phyloP scores from a whole-genome alignment of 169 alveolate species.

The Cryptosporidium bovis region DNA sequence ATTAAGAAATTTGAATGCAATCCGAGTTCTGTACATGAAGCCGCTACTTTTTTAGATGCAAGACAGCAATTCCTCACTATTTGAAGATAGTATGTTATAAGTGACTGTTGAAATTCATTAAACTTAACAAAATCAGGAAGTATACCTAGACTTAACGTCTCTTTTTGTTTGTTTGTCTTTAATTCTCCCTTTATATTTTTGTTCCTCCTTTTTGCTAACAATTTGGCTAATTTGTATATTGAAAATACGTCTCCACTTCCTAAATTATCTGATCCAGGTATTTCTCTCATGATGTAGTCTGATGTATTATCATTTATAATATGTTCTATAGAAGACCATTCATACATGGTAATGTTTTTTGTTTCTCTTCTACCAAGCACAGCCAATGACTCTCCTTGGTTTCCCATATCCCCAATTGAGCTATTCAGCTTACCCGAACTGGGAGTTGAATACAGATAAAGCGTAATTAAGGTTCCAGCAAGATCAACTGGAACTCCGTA shows the following conservation, averaged over 20 bases:
- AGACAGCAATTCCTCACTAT: conserved; percentile 57
- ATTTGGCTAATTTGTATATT: conserved; percentile 38
- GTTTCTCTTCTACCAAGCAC: conserved; percentile 4
- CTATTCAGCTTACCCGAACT: conserved; percentile 16
- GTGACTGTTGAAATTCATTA: conserved; percentile 32
- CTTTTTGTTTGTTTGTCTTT: not conserved
- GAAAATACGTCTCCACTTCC: conserved; percentile 65
- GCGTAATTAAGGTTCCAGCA: conserved; percentile 48
- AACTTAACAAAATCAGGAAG: conserved; percentile 67
- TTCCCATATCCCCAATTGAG: conserved; percentile 25
- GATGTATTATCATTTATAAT: conserved; percentile 36
- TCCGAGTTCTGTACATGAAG: conserved; percentile 47
- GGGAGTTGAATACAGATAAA: conserved; percentile 59
- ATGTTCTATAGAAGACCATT: conserved; percentile 66
- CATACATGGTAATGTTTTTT: not conserved
- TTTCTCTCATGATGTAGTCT: conserved; percentile 27
- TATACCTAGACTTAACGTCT: conserved; percentile 20
- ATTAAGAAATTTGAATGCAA: conserved; percentile 57
- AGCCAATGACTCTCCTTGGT: conserved; percentile 27
- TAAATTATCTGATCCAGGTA: conserved; percentile 37
- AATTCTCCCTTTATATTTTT: not conserved
- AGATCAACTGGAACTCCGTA: conserved; percentile 67
- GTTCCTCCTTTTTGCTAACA: conserved; percentile 27
- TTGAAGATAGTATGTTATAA: conserved; percentile 27
- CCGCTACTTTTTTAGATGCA: conserved; percentile 50